Percentiles rank a stretch among this genome's conserved stretches.
Conservation (phyloP, 139 green algal species). For the Coelastrella sp. region DNA sequence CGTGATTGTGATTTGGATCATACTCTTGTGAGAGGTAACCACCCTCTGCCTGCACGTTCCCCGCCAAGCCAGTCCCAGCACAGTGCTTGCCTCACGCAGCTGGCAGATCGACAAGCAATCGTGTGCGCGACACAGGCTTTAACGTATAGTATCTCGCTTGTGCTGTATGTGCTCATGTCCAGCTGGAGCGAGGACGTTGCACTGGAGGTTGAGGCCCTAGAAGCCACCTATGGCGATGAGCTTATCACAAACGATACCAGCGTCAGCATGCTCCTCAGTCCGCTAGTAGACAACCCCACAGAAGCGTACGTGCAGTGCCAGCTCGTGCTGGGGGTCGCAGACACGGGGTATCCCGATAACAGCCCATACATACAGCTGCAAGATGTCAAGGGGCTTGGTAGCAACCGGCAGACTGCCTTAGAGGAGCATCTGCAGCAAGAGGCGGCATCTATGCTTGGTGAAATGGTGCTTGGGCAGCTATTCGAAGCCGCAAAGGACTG, state of each 20-base stretch:
- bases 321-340: neutral
- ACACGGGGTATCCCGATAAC: neutral
- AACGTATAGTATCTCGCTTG: neutral
- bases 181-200: conserved; percentile 14
- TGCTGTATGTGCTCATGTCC: neutral
- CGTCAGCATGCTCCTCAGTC: conserved; percentile 3
- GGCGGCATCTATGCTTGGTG: neutral
- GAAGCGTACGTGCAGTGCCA: neutral
- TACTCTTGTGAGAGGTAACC: too few species aligned
- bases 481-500: conserved; percentile 24
- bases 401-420: neutral
- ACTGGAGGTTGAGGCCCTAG: conserved; percentile 11
- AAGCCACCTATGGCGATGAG: conserved; percentile 33
- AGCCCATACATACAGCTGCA: neutral
- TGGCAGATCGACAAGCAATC: neutral
- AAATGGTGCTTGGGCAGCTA: conserved; percentile 30
- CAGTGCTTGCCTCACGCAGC: too few species aligned
- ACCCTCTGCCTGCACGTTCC: too few species aligned
- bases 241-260: neutral
- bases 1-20: too few species aligned
- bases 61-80: too few species aligned
- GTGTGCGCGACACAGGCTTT: neutral
- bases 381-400: conserved; percentile 14
- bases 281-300: neutral
- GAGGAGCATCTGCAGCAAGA: neutral